Percentiles rank a stretch among this genome's conserved stretches.
phyloP scores from a whole-genome alignment of 805 yeast species.

The Grigorovia jiainica region DNA sequence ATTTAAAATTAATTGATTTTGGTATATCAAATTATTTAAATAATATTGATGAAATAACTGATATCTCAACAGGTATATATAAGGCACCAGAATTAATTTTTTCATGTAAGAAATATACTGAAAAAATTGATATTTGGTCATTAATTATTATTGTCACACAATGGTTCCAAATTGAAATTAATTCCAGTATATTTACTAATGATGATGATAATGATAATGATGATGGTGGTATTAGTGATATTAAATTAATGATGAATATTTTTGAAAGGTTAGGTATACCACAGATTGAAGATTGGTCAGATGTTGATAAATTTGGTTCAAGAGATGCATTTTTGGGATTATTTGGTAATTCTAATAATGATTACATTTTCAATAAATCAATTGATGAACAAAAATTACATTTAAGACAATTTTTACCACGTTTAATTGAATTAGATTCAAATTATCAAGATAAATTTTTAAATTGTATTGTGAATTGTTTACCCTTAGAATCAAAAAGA shows the following conservation, averaged over 20 bases:
- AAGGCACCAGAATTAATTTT: constrained; percentile 71
- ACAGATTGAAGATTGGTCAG: constrained; percentile 32
- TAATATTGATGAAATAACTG: constrained; percentile 30
- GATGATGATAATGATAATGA: constrained; percentile 21
- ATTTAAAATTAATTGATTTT: constrained; percentile 53
- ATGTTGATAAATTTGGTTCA: constrained; percentile 25
- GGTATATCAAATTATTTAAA: constrained; percentile 46
- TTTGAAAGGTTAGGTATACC: constrained; percentile 60
- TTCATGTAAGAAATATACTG: constrained; percentile 45
- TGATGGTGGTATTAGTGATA: constrained; percentile 39
- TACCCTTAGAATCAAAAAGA: constrained; percentile 37
- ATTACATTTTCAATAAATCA: constrained; percentile 12
- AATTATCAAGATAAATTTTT: constrained; percentile 7
- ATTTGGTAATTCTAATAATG: constrained; percentile 26
- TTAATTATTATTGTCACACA: constrained; percentile 50
- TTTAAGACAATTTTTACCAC: constrained; percentile 15
- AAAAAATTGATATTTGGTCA: constrained; percentile 65
- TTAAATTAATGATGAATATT: constrained; percentile 47
- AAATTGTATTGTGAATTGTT: constrained; percentile 36
- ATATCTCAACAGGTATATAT: constrained; percentile 58
- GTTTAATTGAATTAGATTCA: constrained; percentile 11
- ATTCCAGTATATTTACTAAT: constrained; percentile 12
- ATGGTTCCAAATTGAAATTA: constrained; percentile 31
- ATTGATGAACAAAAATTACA: constrained; percentile 7
- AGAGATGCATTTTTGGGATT: constrained; percentile 26